Evolutionary conservation across 768 basidiomycete species (phyloP).

Genomic region (Suillus weaverae): DNA sequence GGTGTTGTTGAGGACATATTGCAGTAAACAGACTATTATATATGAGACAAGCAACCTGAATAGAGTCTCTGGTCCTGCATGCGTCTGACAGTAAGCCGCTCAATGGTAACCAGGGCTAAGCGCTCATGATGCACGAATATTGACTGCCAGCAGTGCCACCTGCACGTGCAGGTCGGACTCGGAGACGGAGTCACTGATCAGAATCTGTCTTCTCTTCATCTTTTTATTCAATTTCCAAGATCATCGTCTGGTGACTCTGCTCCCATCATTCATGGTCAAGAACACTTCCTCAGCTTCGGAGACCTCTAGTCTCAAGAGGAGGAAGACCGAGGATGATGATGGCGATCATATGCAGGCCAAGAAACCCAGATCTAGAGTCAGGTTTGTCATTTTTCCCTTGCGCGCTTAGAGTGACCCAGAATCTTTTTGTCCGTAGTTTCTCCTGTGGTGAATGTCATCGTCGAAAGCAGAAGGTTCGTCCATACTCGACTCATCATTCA

Average conservation of each 20-base stretch:
- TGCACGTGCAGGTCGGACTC: conserved; percentile 30
- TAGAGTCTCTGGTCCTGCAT: neutral
- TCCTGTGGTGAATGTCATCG: conserved; percentile 89
- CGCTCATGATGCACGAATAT: neutral
- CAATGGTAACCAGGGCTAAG: neutral
- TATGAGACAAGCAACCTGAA: neutral
- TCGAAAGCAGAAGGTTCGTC: conserved; percentile 76
- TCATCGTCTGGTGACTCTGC: conserved; percentile 4
- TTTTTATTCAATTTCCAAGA: conserved; percentile 34
- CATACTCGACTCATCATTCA: conserved; percentile 15
- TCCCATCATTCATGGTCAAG: conserved; percentile 29
- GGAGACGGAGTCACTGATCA: conserved; percentile 9
- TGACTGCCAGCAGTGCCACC: neutral
- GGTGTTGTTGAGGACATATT: neutral
- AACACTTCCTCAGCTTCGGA: conserved; percentile 24
- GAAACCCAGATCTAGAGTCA: conserved; percentile 73
- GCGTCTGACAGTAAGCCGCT: neutral
- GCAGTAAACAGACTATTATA: neutral
- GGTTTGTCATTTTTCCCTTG: conserved; percentile 42
- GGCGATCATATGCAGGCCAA: conserved; percentile 46
- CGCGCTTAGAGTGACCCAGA: conserved; percentile 7
- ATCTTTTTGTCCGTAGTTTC: conserved; percentile 47
- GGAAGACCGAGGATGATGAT: conserved; percentile 65
- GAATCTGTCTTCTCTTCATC: conserved; percentile 15
- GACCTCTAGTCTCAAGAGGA: conserved; percentile 49